Evolutionary conservation across 1,139 yeast genomes (phyloP), one percentile per base, ranked within the genome.

Genomic region (Debaryomycetaceae sp.): DNA sequence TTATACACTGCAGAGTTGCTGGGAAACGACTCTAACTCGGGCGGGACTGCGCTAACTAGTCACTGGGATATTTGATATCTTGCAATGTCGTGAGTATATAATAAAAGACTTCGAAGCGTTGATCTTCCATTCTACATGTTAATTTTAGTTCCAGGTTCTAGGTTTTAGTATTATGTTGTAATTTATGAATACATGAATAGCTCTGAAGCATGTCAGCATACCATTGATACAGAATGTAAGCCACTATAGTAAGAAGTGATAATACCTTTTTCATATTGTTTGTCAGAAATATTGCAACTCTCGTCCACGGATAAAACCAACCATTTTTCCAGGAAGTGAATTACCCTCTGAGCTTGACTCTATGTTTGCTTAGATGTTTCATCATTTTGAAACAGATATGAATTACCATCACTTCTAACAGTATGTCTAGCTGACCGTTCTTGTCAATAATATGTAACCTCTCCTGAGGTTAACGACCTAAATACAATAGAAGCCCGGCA

Each of bases 311-410:
- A 56, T 52, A 48, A 49, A 59, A 59, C 72, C 72, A 54, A 72
- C 63, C 76, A 70, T 70, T 67, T 70, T 71, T 70, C 76, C 76
- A 70, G 76, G 63, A 74, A 59, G 70, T 70, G 74, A 66, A 52
- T 54, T 54, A 57, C 58, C 63, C 85, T 85, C 89, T 76, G 95
- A 86, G 95, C 95, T 86, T 86, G 95, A 86, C 95, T 86, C 95
- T 85, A 85, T 83, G 89, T 83, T 79, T 83, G 87, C 78, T 81
- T 75, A 68, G 67, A 73, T 80, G 69, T 84, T 78, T 85, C 93
- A 85, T 86, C 93, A 85, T 78, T 47, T 17, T 53, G 49, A 59
- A 60, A 47, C 41, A 39, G 33, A 34, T 34, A 17, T 27, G 39
- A 33, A 33, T 30, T 30, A 14, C 14, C 8, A 9, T 6, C 7